Evolutionary conservation across 108 stramenopile species (phyloP), one percentile per base, ranked within the genome.

Genomic region (Skeletonema tropicum): DNA sequence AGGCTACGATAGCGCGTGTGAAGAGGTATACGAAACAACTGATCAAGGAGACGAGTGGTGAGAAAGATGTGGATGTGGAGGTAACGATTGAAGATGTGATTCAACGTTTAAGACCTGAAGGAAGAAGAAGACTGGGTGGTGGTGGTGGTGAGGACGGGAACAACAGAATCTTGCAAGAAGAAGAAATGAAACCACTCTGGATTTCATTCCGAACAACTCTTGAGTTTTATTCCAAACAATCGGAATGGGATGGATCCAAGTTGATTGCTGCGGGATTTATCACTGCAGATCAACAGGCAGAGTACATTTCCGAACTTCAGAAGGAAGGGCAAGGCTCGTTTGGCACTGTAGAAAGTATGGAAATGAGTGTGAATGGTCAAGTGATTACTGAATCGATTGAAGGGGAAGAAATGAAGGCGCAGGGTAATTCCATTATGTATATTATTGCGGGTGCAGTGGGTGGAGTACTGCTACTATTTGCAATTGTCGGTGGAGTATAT

Each of bases 401-500:
- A 30, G 13, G 3, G 26, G 30, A 60, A 0, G 32, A 32, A 4
- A 13, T 1, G 1, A 4, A 6, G 3, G 14, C 21, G 60, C 25
- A 59, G 13, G 13, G 49, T 23, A 46, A 57, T 8, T 13, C 33
- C 12, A 32, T 33, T 13, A 14, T 33, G 46, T 25, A 21, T 23
- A 42, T 83, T 14, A 81, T 87, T 59, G 76, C 63, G 49, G 86
- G 84, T 7, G 79, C 71, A 23, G 64, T 75, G 1, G 72, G 55
- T 68, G 88, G 84, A 58, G 81, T 77, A 36, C 59, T 76, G 30
- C 59, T 76, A 0, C 65, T 79, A n/a, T 10, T 83, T 25, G 30
- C 82, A 13, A 31, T 83, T 35, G 41, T 60, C 11, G 75, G 57
- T 9, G 75, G 57, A 8, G 70, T 70, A 57, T 66, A 55, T 5